Evolutionary conservation across 2,329 filamentous ascomycete species (phyloP), one percentile per base, ranked within the genome.

Genomic region (Phialophora tarda): DNA sequence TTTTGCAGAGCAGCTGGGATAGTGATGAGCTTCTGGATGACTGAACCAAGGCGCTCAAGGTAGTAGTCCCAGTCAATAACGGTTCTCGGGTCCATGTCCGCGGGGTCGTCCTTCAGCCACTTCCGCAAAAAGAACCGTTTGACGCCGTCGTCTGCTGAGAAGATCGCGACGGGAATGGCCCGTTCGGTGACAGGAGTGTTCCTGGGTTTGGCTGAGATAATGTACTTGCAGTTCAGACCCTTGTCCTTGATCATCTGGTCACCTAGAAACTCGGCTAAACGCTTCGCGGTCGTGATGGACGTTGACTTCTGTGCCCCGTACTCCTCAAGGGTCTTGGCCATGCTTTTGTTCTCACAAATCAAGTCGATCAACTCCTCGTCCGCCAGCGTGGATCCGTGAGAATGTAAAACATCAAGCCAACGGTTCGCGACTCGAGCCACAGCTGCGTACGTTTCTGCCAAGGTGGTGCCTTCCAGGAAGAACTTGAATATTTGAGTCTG

Each of bases 191-290:
- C 93, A 1, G 95, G 94, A 0, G 94, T 92, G 74, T 91, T 91
- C 74, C 89, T 91, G 3, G 95, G 95, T 69, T 86, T 88, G 14
- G 92, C 86, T 59, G 93, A 97, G 75, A 99, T 97, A 77, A 99
- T 97, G 78, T 98, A 99, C 80, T 98, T 98, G 88, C 95, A 99
- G 82, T 99, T 99, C 73, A 99, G 79, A 3, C 95, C 95, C 79
- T 98, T 99, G 80, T 99, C 96, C 76, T 99, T 99, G 74, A 97
- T 89, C 96, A 99, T 99, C 76, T 97, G 93, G 77, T 97, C 94
- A 41, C 95, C 95, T 69, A 99, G 77, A 76, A 99, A 99, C 75
- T 99, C 95, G 41, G 95, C 95, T 50, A 99, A 81, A 69, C 95
- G 92, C 74, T 90, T 95, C 11, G 95, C 95, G 0, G 95, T 99